Evolutionary conservation across 352 stramenopile species (phyloP), one percentile per base, ranked within the genome.

Genomic region (Stephanocyclus meneghinianus): DNA sequence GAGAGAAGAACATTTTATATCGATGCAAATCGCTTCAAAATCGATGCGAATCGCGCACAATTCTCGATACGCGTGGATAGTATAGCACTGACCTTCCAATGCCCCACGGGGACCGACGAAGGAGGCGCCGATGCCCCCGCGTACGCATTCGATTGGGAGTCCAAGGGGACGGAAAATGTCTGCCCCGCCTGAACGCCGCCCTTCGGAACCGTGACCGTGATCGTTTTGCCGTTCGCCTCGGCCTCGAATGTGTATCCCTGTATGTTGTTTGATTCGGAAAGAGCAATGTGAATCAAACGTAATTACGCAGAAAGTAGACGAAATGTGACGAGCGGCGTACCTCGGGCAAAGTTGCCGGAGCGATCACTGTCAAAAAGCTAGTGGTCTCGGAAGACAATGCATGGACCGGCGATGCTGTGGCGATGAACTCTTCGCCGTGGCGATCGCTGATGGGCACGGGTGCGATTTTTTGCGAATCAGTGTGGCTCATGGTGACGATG

Each of bases 111-210:
- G 6, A 59, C 66, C 5, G 35, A 75, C 8, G 21, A 11, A 32
- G 51, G 29, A 71, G 51, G 16, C n/a, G 55, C 45, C 11, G 48
- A 37, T 2, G 4, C n/a, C 55, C 56, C 40, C 15, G 30, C 4
- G 26, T 32, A 65, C 10, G 26, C 30, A 61, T 62, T 66, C 29
- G 60, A 64, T 59, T 42, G 16, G 1, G 35, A n/a, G 35, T n/a
- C n/a, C 50, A 87, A 71, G 2, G 74, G 68, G 2, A 82, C 75
- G 15, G 35, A 62, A 37, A 87, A 79, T 29, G 18, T 73, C 59
- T 87, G 64, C 18, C 75, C 75, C 64, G 74, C 53, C 21, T 68
- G 68, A 29, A 83, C 70, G n/a, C 80, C 80, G 13, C 80, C 75
- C 40, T 45, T 48, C 0, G 75, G 0, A 59, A 80, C 72, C 50